Percentiles rank a stretch among this genome's conserved stretches.
Evolutionary conservation across 148 eudicot species (phyloP).

Genomic region (Dianthus caryophyllus): DNA sequence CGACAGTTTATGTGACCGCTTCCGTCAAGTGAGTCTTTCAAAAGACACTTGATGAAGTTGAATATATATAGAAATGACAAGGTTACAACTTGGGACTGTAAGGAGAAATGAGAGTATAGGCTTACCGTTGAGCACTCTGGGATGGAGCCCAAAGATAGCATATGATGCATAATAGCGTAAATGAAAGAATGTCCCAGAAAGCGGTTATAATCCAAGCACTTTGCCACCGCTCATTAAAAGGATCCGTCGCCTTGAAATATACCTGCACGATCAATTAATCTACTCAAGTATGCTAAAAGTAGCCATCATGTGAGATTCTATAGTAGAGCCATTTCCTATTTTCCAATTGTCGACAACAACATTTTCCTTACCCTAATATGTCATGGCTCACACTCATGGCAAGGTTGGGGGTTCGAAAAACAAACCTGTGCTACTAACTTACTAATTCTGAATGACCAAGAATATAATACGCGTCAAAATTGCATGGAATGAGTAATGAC

Average conservation of each 20-base stretch:
- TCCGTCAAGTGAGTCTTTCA: neutral
- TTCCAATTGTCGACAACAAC: neutral
- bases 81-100: constrained; percentile 5
- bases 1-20: neutral
- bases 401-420: too few relatives aligned
- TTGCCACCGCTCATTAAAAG: constrained; percentile 96
- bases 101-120: neutral
- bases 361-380: too few relatives aligned
- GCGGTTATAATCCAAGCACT: constrained; percentile 95
- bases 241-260: constrained; percentile 96
- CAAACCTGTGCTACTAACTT: too few relatives aligned
- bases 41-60: neutral
- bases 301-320: constrained; percentile 6
- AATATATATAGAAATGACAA: neutral
- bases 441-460: too few relatives aligned
- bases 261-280: constrained; percentile 41
- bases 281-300: neutral
- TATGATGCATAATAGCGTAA: constrained; percentile 64
- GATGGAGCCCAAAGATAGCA: constrained; percentile 99
- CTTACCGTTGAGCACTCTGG: constrained; percentile 84
- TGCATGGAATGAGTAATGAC: too few relatives aligned
- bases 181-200: constrained; percentile 91
- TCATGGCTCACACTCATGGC: too few relatives aligned
- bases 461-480: too few relatives aligned
- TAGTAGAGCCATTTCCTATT: constrained; percentile 2